Percentiles rank a stretch among this genome's conserved stretches.
phyloP scores from a whole-genome alignment of 805 yeast species.

The Candida anglica region DNA sequence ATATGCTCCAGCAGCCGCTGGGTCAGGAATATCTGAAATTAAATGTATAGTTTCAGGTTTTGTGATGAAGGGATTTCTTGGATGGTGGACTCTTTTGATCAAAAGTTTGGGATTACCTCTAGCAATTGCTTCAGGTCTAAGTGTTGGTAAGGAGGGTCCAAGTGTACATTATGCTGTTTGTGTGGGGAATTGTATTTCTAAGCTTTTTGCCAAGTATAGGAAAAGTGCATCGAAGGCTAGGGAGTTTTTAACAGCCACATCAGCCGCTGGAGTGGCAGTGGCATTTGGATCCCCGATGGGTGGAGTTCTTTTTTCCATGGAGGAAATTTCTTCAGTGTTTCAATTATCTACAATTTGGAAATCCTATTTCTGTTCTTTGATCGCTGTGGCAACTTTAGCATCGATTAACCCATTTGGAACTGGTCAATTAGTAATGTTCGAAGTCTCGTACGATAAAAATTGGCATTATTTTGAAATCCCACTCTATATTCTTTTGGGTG shows the following conservation, averaged over 20 bases:
- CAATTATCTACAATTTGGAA: conserved; percentile 83
- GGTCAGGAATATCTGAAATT: conserved; percentile 96
- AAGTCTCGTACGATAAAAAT: conserved; percentile 78
- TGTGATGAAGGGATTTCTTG: conserved; percentile 70
- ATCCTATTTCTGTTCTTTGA: conserved; percentile 83
- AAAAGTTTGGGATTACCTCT: conserved; percentile 82
- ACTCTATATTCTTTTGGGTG: conserved; percentile 70
- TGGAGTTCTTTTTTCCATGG: conserved; percentile 90
- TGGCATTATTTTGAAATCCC: conserved; percentile 90
- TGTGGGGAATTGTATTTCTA: conserved; percentile 79
- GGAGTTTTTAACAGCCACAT: conserved; percentile 78
- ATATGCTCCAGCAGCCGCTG: conserved; percentile 89
- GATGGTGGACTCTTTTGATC: conserved; percentile 64
- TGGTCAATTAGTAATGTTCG: conserved; percentile 90
- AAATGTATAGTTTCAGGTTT: conserved; percentile 94
- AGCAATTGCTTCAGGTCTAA: conserved; percentile 88
- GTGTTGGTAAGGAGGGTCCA: conserved; percentile 98
- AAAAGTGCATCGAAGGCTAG: conserved; percentile 42
- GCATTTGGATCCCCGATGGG: conserved; percentile 97
- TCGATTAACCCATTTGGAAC: conserved; percentile 87
- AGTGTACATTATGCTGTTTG: conserved; percentile 97
- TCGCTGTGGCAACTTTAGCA: conserved; percentile 80
- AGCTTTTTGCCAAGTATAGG: conserved; percentile 43
- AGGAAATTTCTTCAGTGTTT: conserved; percentile 78
- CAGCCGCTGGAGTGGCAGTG: conserved; percentile 98